Conservation (phyloP, 169 alveolate genomes). For the Plasmodium gallinaceum region DNA sequence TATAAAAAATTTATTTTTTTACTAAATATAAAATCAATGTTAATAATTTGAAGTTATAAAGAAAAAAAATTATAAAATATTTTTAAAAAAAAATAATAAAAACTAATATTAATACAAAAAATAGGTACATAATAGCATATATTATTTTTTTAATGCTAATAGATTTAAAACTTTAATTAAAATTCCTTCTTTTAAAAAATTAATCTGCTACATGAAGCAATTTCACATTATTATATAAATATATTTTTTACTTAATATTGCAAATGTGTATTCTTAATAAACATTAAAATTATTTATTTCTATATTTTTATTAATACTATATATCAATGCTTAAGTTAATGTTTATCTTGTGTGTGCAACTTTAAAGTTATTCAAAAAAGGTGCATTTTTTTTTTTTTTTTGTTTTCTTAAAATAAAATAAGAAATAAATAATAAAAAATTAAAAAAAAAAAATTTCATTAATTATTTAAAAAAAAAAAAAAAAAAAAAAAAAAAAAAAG, state of each 20-base stretch:
- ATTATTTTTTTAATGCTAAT: not conserved
- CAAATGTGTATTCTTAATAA: too few species aligned
- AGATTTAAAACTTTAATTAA: too few species aligned
- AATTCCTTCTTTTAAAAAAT: too few species aligned
- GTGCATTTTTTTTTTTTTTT: not conserved
- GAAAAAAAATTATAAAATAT: not conserved
- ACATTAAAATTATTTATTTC: too few species aligned
- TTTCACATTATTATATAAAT: too few species aligned
- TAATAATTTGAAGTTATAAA: not conserved
- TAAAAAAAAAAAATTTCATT: too few species aligned
- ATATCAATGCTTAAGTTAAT: too few species aligned
- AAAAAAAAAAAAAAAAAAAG: too few species aligned
- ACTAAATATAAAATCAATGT: not conserved
- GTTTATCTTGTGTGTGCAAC: not conserved
- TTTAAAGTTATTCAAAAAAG: not conserved
- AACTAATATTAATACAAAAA: not conserved
- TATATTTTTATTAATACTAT: too few species aligned
- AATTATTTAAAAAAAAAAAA: too few species aligned
- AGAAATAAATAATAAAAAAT: not conserved
- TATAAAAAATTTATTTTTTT: not conserved
- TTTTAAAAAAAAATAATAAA: not conserved
- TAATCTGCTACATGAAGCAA: too few species aligned
- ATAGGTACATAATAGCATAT: not conserved
- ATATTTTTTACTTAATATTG: too few species aligned
- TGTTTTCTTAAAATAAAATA: not conserved